These are phyloP conservation scores for Fusarium redolens DNA, from an alignment of 2,329 filamentous ascomycete species.

Conservation along the genomic window DNA sequence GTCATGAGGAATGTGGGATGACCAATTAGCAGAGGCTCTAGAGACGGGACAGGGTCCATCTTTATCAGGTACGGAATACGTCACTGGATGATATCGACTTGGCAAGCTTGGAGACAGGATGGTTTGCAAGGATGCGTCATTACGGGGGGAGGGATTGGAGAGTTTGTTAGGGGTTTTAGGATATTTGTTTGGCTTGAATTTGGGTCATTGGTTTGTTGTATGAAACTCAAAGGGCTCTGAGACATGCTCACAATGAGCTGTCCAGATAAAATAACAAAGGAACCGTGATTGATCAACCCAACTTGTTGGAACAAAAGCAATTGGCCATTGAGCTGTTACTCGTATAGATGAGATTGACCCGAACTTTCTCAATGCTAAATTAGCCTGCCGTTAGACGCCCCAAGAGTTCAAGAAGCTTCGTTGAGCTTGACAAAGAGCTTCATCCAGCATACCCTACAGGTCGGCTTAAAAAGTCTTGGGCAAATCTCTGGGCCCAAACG, in stretches of 20 bases:
- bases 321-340: fast-evolving
- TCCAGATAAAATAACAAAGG: fast-evolving
- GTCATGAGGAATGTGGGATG: conserved; percentile 16
- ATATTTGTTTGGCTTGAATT: background rate
- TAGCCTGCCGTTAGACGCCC: background rate
- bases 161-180: background rate
- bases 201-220: background rate
- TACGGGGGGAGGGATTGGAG: background rate
- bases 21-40: conserved; percentile 24
- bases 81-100: conserved; percentile 35
- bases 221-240: background rate
- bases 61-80: conserved; percentile 37
- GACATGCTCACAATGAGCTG: no score
- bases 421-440: background rate
- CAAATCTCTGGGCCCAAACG: fast-evolving
- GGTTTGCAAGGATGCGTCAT: conserved; percentile 28
- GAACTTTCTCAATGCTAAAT: background rate
- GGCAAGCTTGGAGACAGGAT: conserved; percentile 14
- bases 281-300: fast-evolving
- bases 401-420: background rate
- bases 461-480: fast-evolving
- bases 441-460: background rate
- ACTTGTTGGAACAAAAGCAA: no score
- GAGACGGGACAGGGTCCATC: conserved; percentile 30
- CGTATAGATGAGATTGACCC: fast-evolving